phyloP scores from a whole-genome alignment of 139 green algal species.

The Protoeuglena noctilucae region DNA sequence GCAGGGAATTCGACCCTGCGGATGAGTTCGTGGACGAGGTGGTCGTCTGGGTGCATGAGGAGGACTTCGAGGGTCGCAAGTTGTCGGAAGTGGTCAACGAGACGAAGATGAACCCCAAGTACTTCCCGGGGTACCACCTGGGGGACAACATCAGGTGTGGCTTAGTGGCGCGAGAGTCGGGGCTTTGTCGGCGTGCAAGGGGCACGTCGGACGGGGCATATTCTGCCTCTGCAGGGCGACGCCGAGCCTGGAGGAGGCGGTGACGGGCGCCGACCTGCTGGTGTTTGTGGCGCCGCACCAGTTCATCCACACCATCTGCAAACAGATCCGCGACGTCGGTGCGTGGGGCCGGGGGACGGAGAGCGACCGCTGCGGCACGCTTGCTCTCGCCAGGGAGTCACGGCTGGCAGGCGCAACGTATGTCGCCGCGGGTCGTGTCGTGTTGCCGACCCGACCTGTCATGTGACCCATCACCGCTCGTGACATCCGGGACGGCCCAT shows the following conservation, averaged over 20 bases:
- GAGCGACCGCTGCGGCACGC: slow-evolving; percentile 7
- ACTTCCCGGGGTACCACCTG: slow-evolving; percentile 1
- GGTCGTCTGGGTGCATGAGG: slow-evolving; percentile 7
- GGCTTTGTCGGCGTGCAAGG: too few species aligned
- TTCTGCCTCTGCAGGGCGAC: too few species aligned
- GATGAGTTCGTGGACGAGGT: not conserved
- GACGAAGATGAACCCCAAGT: slow-evolving; percentile 8
- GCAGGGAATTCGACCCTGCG: too few species aligned
- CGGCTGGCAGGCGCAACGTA: too few species aligned
- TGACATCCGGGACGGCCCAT: too few species aligned
- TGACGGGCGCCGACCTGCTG: slow-evolving; percentile 25
- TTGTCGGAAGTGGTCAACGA: slow-evolving; percentile 10
- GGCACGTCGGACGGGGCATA: too few species aligned
- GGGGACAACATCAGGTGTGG: slow-evolving; percentile 3
- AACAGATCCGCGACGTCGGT: slow-evolving; percentile 16
- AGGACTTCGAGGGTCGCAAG: slow-evolving; percentile 1
- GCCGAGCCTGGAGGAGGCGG: slow-evolving; percentile 9
- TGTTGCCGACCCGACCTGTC: too few species aligned
- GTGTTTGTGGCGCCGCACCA: slow-evolving; percentile 39
- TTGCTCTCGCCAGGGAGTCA: too few species aligned
- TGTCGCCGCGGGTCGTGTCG: too few species aligned
- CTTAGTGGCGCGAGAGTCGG: too few species aligned
- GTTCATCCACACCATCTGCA: slow-evolving; percentile 41
- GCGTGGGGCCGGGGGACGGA: slow-evolving; percentile 15
- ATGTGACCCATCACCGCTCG: too few species aligned